Conservation (phyloP, 768 basidiomycete species). For the Tulasnella sp. region DNA sequence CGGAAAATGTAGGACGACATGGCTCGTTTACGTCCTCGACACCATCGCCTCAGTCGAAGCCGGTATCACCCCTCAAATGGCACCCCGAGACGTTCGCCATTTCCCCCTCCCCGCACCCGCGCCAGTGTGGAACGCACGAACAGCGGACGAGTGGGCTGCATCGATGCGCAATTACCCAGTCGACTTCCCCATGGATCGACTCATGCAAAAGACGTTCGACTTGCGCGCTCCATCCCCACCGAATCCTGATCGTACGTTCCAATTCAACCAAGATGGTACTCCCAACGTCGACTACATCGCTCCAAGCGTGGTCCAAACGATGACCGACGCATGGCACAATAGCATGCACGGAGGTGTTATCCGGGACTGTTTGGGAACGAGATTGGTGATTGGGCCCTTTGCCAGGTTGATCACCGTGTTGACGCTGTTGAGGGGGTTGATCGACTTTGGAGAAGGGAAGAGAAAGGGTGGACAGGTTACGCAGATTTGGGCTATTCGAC, state of each 20-base stretch:
- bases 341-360: not conserved
- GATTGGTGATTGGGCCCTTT: constrained; percentile 38
- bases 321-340: constrained; percentile 29
- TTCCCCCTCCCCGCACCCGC: constrained; percentile 40
- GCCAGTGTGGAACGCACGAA: constrained; percentile 38
- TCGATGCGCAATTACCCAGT: constrained; percentile 33
- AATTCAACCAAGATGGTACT: not conserved
- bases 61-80: constrained; percentile 34
- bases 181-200: constrained; percentile 32
- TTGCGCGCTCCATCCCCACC: constrained; percentile 10
- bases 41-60: constrained; percentile 39
- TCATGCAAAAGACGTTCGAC: constrained; percentile 23
- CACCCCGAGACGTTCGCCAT: constrained; percentile 34
- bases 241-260: not conserved
- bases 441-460: constrained; percentile 39
- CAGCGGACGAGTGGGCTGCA: constrained; percentile 36
- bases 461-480: constrained; percentile 29
- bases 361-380: constrained; percentile 14
- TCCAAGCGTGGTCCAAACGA: not conserved
- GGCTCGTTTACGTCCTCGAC: constrained; percentile 40
- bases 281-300: constrained; percentile 15
- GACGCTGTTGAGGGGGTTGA: constrained; percentile 36
- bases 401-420: constrained; percentile 37
- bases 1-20: constrained; percentile 19
- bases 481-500: constrained; percentile 25